These are phyloP conservation scores for Boechera stricta DNA, from an alignment of 345 rosid genomes.

Conservation along the genomic window DNA sequence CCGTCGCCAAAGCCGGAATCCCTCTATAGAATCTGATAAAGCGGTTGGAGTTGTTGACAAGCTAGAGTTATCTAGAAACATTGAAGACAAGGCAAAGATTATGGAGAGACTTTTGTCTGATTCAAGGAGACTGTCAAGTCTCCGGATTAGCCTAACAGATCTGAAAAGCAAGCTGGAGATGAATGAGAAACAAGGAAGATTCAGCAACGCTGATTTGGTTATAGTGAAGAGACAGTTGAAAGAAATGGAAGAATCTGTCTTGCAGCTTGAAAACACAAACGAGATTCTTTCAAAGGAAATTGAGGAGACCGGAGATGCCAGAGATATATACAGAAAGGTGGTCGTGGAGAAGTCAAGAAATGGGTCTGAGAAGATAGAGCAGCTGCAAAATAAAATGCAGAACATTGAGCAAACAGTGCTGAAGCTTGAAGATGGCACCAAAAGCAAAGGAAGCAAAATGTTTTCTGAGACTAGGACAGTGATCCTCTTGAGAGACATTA, in stretches of 20 bases:
- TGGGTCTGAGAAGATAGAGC: slow-evolving; percentile 78
- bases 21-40: slow-evolving; percentile 61
- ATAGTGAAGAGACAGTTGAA: slow-evolving; percentile 65
- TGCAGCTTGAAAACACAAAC: slow-evolving; percentile 60
- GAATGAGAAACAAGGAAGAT: slow-evolving; percentile 60
- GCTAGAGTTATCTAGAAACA: slow-evolving; percentile 60
- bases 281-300: slow-evolving; percentile 57
- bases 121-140: slow-evolving; percentile 64
- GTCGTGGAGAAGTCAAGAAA: slow-evolving; percentile 62
- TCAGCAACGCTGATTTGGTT: slow-evolving; percentile 56
- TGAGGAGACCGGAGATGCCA: slow-evolving; percentile 52
- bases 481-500: slow-evolving; percentile 67
- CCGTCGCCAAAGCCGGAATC: slow-evolving; percentile 34
- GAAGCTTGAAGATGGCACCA: slow-evolving; percentile 72
- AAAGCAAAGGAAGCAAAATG: slow-evolving; percentile 53
- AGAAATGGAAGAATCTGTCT: slow-evolving; percentile 69
- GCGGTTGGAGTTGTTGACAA: slow-evolving; percentile 64
- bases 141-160: slow-evolving; percentile 63
- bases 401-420: slow-evolving; percentile 61
- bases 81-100: slow-evolving; percentile 57
- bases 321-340: slow-evolving; percentile 47
- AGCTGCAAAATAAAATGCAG: slow-evolving; percentile 75
- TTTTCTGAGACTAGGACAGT: slow-evolving; percentile 55
- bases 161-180: slow-evolving; percentile 66
- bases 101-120: slow-evolving; percentile 77